Evolutionary conservation across 495 filamentous ascomycete species (phyloP).

Genomic region (Oleoguttula mirabilis): DNA sequence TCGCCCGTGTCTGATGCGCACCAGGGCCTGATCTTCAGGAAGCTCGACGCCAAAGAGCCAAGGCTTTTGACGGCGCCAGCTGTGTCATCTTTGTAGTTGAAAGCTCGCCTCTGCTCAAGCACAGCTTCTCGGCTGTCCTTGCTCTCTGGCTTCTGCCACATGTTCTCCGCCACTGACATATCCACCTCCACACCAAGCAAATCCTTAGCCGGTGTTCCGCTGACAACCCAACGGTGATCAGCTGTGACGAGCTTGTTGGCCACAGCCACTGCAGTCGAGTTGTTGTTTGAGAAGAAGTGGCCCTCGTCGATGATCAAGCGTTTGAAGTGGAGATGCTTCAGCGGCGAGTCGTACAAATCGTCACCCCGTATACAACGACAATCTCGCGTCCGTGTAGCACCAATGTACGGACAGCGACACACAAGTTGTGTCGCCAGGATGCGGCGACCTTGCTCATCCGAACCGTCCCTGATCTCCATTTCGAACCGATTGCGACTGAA

Average conservation of each 20-base stretch:
- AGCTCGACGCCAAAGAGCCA: conserved; percentile 59
- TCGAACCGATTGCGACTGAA: conserved; percentile 68
- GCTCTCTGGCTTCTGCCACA: conserved; percentile 21
- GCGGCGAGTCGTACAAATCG: conserved; percentile 43
- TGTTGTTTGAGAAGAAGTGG: conserved; percentile 53
- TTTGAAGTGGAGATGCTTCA: conserved; percentile 67
- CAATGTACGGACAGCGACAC: conserved; percentile 36
- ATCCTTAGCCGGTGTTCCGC: conserved; percentile 75
- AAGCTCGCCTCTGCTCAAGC: conserved; percentile 24
- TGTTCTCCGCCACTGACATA: conserved; percentile 27
- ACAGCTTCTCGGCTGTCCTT: conserved; percentile 18
- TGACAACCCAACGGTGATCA: conserved; percentile 76
- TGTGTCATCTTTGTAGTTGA: conserved; percentile 21
- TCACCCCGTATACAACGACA: conserved; percentile 33
- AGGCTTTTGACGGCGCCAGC: conserved; percentile 46
- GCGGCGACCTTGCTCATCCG: conserved; percentile 29
- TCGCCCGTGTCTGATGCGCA: conserved; percentile 39
- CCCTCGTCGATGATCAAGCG: conserved; percentile 88
- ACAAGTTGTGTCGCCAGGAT: conserved; percentile 2
- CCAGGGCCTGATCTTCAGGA: conserved; percentile 71
- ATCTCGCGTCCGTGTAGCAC: conserved; percentile 29
- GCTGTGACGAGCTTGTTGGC: conserved; percentile 52
- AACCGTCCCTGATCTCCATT: conserved; percentile 36
- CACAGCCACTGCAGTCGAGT: conserved; percentile 53
- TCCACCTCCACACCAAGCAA: conserved; percentile 64